Evolutionary conservation across 2,329 filamentous ascomycete species (phyloP).

Genomic region (Ascochyta pisi): DNA sequence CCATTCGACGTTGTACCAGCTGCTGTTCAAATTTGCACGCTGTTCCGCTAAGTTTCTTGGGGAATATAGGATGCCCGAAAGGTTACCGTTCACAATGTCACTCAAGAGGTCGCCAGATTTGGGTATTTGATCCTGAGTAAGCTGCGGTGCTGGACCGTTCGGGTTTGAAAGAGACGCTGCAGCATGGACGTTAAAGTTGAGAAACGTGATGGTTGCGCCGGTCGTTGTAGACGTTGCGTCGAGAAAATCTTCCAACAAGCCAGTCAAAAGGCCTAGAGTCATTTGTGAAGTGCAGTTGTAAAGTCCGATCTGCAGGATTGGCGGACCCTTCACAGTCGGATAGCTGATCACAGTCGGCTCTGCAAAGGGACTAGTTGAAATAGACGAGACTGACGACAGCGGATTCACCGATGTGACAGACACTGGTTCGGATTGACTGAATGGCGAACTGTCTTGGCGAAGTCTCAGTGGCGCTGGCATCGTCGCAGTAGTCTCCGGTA

Average conservation of each 20-base stretch:
- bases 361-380: slow-evolving; percentile 14
- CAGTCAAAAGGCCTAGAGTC: slow-evolving; percentile 58
- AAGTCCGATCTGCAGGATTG: slow-evolving; percentile 58
- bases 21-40: slow-evolving; percentile 62
- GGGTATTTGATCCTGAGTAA: slow-evolving; percentile 56
- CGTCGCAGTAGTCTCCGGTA: slow-evolving; percentile 18
- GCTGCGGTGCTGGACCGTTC: slow-evolving; percentile 49
- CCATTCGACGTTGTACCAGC: slow-evolving; percentile 60
- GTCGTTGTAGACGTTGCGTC: slow-evolving; percentile 61
- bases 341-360: slow-evolving; percentile 25
- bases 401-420: not conserved
- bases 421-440: not conserved
- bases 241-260: slow-evolving; percentile 61
- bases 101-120: slow-evolving; percentile 54
- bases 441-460: not conserved
- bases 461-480: slow-evolving; percentile 1
- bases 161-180: slow-evolving; percentile 52
- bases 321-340: slow-evolving; percentile 30
- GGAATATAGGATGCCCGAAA: slow-evolving; percentile 62
- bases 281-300: slow-evolving; percentile 61
- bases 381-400: not conserved
- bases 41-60: slow-evolving; percentile 58
- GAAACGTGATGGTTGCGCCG: slow-evolving; percentile 60
- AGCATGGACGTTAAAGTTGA: slow-evolving; percentile 67
- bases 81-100: slow-evolving; percentile 54